Base-by-base conservation (phyloP, 139 green algal species). In the Chlamydomonas eustigma region DNA sequence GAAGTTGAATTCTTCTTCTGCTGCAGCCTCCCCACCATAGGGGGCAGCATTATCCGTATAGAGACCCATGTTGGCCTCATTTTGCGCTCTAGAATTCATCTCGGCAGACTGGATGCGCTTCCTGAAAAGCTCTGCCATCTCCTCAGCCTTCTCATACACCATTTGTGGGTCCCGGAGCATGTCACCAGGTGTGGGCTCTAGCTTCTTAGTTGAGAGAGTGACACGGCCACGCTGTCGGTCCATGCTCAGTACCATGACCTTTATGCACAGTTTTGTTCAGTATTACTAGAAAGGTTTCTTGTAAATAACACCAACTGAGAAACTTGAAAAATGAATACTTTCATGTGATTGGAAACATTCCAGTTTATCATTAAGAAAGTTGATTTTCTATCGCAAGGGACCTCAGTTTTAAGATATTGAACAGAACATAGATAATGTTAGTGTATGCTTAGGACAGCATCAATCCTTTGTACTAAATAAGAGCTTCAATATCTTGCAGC, bases 61-160 rank as follows among this genome's bases (percentile, higher is more conserved):
- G 33, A 72, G 39, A 58, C 44, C 58, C 58, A 35, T 35, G 18
- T 28, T 34, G 33, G 44, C 44, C 28, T 72, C 65, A 4, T 3
- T 39, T 34, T 72, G 65, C 3, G 3, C 31, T 6, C 65, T 6
- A 4, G 65, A 33, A 31, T 72, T 72, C 65, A 44, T 39, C 75
- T 80, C 75, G 22, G 75, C 75, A 28, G 65, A 35, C 24, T 72
- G 50, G 28, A 80, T 39, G 33, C 76, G 76, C 67, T 76, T 76
- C 39, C 75, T 80, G 90, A 98, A 98, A 3, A 79, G 51, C 2
- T 82, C 83, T 4, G 94, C 95, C 94, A 98, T 98, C 86, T 97
- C 93, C 37, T 99, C 95, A 8, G 95, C 95, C 78, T 92, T 93
- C 38, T 95, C 94, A 76, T 93, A 99, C 64, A 99, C 95, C 50